These are phyloP conservation scores for Mesembryanthemum crystallinum DNA, from an alignment of 148 eudicot genomes.

Conservation along the genomic window DNA sequence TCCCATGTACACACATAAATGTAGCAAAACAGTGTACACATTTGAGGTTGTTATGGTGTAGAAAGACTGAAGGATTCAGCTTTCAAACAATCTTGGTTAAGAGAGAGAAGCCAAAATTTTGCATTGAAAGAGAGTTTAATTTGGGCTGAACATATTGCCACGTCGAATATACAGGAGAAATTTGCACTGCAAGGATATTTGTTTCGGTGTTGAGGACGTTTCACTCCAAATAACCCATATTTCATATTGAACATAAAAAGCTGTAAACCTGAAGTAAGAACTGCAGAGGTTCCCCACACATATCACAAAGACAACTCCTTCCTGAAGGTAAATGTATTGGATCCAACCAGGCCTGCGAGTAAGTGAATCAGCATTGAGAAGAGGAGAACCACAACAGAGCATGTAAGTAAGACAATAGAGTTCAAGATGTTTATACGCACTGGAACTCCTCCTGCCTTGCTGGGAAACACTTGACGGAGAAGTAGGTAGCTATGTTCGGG, in stretches of 20 bases:
- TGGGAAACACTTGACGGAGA: slow-evolving; percentile 67
- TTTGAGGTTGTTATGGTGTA: neutral
- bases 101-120: neutral
- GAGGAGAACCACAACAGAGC: neutral
- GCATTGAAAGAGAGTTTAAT: neutral
- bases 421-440: slow-evolving; percentile 37
- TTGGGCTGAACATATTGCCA: neutral
- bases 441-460: slow-evolving; percentile 91
- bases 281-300: slow-evolving; percentile 80
- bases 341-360: slow-evolving; percentile 84
- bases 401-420: neutral
- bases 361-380: slow-evolving; percentile 3
- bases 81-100: neutral
- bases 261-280: slow-evolving; percentile 74
- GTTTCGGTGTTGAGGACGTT: too few species aligned
- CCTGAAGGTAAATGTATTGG: slow-evolving; percentile 74
- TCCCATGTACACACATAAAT: neutral
- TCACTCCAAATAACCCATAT: too few species aligned
- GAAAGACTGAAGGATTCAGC: neutral
- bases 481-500: slow-evolving; percentile 47
- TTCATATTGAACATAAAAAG: neutral
- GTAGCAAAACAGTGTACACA: neutral
- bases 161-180: neutral
- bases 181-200: too few species aligned
- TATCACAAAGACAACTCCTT: slow-evolving; percentile 55